Evolutionary conservation across 1,284 basidiomycete species (phyloP).

Genomic region (Ceratobasidium sp.): DNA sequence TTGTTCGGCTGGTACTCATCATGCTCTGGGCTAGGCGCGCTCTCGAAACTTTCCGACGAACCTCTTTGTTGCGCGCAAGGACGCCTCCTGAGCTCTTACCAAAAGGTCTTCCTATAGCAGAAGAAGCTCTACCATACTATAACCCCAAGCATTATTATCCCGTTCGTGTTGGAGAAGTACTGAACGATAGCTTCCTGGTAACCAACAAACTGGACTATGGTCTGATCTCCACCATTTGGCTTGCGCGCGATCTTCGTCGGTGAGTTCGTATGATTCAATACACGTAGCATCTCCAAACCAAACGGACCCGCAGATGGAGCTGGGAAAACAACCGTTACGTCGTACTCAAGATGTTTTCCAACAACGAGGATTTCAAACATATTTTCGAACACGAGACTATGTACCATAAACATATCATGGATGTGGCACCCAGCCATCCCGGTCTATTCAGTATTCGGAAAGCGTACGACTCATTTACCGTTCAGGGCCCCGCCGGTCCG

Average conservation of each 20-base stretch:
- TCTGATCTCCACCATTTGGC: neutral
- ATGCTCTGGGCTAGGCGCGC: too few relatives aligned
- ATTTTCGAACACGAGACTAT: neutral
- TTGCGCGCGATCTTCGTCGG: conserved; percentile 8
- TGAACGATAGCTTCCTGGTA: neutral
- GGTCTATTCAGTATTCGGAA: neutral
- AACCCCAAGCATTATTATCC: conserved; percentile 20
- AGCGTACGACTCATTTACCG: neutral
- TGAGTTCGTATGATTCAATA: neutral
- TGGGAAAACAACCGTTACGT: conserved; percentile 20
- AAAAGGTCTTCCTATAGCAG: neutral
- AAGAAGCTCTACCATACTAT: neutral
- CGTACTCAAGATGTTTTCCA: conserved; percentile 1
- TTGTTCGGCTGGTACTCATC: too few relatives aligned
- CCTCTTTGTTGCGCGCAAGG: neutral
- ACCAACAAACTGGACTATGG: conserved; percentile 12
- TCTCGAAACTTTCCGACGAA: too few relatives aligned
- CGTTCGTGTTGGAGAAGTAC: neutral
- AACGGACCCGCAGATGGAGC: neutral
- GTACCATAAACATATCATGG: neutral
- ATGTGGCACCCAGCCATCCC: neutral
- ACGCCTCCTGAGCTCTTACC: neutral
- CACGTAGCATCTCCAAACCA: neutral
- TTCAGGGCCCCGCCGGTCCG: neutral
- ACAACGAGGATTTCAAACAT: neutral